Evolutionary conservation across 371 early-diverging fungal genomes (phyloP), one percentile per base, ranked within the genome.

Genomic region (Gilbertella persicaria): DNA sequence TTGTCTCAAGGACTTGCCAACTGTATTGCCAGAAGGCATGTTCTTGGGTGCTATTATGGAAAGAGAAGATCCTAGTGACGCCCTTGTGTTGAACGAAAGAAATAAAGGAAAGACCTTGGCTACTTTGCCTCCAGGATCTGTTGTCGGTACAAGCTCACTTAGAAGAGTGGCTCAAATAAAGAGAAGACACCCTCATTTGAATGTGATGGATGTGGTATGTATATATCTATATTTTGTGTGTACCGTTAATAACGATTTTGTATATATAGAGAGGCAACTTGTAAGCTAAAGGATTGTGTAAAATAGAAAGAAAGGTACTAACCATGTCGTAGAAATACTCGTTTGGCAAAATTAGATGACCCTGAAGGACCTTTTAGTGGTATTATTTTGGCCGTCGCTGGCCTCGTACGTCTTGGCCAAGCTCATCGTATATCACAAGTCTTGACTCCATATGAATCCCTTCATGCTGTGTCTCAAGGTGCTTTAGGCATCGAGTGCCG

Each of bases 391-490:
- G 98, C 98, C 12, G 89, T 87, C 21, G 95, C 97, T 9, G 97
- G 98, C 7, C 74, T 96, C 45, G 67, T 75, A 29, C 86, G 97
- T 30, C 54, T 92, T 37, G 85, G 84, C 13, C 71, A 82, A 69
- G 76, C 71, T 8, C 56, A 79, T 45, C 84, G 95, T 30, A 91
- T 96, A 46, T 79, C 92, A 5, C 69, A 89, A 37, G 71, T 78
- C 39, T 73, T 96, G 10, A 68, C 79, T n/a, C 55, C 79, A n/a
- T 65, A 62, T 5, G 70, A 74, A 26, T 88, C 90, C 42, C 75
- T 92, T 14, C 87, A 96, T 63, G 98, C 98, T 13, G 98, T 96
- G 8, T 95, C 96, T 5, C 97, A 98, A 78, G 97, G 96, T 50
- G 94, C 96, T 0, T 67, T 98, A 43, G 97, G 82, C 19, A 69